Percentiles rank a stretch among this genome's conserved stretches.
Evolutionary conservation across 2,329 filamentous ascomycete genomes (phyloP).

Genomic region (Pseudomassariella vexata): DNA sequence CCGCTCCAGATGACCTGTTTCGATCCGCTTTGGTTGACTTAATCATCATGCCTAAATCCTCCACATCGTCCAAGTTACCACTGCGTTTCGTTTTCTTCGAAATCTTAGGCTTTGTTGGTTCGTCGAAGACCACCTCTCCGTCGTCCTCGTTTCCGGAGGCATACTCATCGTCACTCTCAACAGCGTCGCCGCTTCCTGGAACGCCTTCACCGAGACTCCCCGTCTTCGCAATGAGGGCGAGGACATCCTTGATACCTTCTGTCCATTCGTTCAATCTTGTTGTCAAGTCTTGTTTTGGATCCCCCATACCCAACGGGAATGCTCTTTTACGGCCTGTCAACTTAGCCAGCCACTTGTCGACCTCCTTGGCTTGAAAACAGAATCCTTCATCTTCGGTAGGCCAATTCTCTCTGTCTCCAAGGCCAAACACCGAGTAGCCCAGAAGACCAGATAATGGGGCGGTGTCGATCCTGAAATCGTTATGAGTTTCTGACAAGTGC

Average conservation of each 20-base stretch:
- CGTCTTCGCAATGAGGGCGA: constrained; percentile 57
- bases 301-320: constrained; percentile 82
- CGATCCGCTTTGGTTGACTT: constrained; percentile 36
- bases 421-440: constrained; percentile 90
- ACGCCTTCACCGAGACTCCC: constrained; percentile 60
- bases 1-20: constrained; percentile 20
- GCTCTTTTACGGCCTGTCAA: constrained; percentile 80
- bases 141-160: constrained; percentile 54
- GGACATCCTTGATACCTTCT: constrained; percentile 64
- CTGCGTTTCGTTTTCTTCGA: constrained; percentile 36
- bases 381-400: constrained; percentile 85
- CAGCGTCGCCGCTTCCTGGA: constrained; percentile 72
- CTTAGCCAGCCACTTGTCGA: constrained; percentile 97
- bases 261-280: constrained; percentile 72
- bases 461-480: constrained; percentile 95
- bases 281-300: constrained; percentile 69
- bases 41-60: constrained; percentile 71
- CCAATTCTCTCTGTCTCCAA: constrained; percentile 90
- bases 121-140: constrained; percentile 44
- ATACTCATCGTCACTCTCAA: constrained; percentile 79
- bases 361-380: constrained; percentile 83
- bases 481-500: constrained; percentile 85
- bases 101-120: constrained; percentile 32
- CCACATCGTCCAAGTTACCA: constrained; percentile 65
- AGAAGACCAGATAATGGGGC: constrained; percentile 69